phyloP scores from a whole-genome alignment of 257 asterid genomes.

The Solanum sejunctum region DNA sequence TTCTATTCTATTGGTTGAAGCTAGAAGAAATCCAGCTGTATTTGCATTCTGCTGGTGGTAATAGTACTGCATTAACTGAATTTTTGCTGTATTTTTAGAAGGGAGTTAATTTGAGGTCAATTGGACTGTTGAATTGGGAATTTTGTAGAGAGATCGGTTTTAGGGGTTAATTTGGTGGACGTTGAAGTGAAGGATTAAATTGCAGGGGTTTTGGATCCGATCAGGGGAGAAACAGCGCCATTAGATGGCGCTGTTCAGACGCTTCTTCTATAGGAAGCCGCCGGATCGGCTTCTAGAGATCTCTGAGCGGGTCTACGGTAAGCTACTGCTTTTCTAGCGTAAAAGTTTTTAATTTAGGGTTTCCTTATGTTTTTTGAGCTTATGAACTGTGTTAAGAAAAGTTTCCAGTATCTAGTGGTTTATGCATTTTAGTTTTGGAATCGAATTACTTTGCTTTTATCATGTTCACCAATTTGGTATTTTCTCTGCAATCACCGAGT shows the following conservation, averaged over 20 bases:
- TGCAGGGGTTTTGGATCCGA: conserved; percentile 48
- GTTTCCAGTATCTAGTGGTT: neutral
- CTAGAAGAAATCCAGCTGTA: neutral
- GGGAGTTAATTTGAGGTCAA: neutral
- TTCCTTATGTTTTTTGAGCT: neutral
- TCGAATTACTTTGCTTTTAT: neutral
- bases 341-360: neutral
- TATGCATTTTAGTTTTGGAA: neutral
- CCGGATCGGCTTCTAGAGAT: conserved; percentile 99
- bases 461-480: neutral
- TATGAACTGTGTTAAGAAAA: neutral
- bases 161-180: conserved; percentile 11
- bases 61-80: neutral
- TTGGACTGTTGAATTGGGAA: conserved; percentile 10
- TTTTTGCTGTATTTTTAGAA: neutral
- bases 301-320: conserved; percentile 98
- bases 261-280: conserved; percentile 95
- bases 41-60: neutral
- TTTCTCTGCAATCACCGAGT: neutral
- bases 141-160: conserved; percentile 33
- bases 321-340: conserved; percentile 8
- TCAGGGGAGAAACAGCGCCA: conserved; percentile 82
- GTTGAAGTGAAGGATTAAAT: conserved; percentile 11
- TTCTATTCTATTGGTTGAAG: neutral
- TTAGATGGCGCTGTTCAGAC: conserved; percentile 98